phyloP scores from a whole-genome alignment of 2,329 filamentous ascomycete species.

The Aphanoascus verrucosus region DNA sequence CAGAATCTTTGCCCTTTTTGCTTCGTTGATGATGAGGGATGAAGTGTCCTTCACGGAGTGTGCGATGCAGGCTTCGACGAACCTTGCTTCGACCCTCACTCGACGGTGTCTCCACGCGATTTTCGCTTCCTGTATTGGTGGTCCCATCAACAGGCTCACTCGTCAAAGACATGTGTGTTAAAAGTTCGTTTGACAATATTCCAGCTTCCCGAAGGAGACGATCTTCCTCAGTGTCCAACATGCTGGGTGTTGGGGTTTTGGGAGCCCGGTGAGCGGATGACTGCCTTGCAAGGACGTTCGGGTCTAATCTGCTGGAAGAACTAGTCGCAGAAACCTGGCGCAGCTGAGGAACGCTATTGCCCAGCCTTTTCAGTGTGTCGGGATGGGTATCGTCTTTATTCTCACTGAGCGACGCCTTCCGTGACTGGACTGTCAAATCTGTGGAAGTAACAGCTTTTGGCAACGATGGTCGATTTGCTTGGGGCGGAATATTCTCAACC shows the following conservation, averaged over 20 bases:
- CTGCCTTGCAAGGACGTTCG: conserved; percentile 26
- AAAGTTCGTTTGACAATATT: conserved; percentile 40
- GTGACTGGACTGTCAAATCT: conserved; percentile 22
- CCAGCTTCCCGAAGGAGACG: conserved; percentile 58
- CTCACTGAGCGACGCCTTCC: conserved; percentile 22
- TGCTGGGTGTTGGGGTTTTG: conserved; percentile 27
- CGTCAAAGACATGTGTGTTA: conserved; percentile 12
- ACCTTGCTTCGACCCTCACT: conserved; percentile 55
- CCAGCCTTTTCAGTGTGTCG: conserved; percentile 19
- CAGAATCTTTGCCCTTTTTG: conserved; percentile 64
- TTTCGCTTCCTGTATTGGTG: conserved; percentile 30
- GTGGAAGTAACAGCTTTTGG: conserved; percentile 26
- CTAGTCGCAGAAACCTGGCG: conserved; percentile 33
- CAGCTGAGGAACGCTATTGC: conserved; percentile 20
- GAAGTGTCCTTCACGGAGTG: conserved; percentile 68
- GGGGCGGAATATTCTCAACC: conserved; percentile 20
- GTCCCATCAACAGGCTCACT: conserved; percentile 22
- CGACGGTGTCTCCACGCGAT: conserved; percentile 30
- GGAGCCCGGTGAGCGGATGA: conserved; percentile 29
- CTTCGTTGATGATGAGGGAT: conserved; percentile 57
- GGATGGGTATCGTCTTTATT: conserved; percentile 23
- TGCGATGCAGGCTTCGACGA: conserved; percentile 78
- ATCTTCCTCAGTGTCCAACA: conserved; percentile 55
- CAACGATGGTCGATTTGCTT: conserved; percentile 26
- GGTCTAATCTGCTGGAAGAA: conserved; percentile 28